A percentile compares a stretch with the other conserved stretches of the same genome.
These are phyloP conservation scores for Blastomyces parvus DNA, from an alignment of 2,329 filamentous ascomycete species.

Conservation along the genomic window DNA sequence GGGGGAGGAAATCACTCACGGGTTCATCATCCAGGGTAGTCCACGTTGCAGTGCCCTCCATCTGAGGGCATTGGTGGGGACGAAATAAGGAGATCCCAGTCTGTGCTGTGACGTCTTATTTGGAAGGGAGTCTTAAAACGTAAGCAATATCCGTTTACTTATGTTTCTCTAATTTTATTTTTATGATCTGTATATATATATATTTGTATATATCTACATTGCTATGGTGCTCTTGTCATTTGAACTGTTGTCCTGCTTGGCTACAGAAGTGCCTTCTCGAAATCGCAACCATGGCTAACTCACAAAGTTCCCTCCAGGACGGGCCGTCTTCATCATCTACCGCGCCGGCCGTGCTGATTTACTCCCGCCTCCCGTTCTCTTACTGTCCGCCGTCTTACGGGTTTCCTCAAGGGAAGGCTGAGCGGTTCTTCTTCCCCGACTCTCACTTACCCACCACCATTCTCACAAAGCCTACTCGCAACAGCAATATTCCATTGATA, in stretches of 20 bases:
- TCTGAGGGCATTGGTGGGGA: constrained; percentile 6
- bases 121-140: neutral
- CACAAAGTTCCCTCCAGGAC: neutral
- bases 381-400: constrained; percentile 8
- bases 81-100: neutral
- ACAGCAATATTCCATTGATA: neutral
- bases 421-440: constrained; percentile 10
- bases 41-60: constrained; percentile 7
- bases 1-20: neutral
- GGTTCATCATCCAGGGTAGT: neutral
- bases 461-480: neutral
- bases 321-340: neutral
- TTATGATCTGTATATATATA: neutral
- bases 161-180: neutral
- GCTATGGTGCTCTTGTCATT: neutral
- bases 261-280: neutral
- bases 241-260: neutral
- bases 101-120: constrained; percentile 4
- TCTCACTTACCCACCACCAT: neutral
- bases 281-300: constrained; percentile 8
- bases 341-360: constrained; percentile 7
- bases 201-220: neutral
- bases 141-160: neutral
- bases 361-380: constrained; percentile 8
- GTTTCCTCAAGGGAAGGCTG: constrained; percentile 10